A percentile compares a stretch with the other conserved stretches of the same genome.
phyloP scores from a whole-genome alignment of 371 early-diverging fungal genomes.

The Mucor ambiguus region DNA sequence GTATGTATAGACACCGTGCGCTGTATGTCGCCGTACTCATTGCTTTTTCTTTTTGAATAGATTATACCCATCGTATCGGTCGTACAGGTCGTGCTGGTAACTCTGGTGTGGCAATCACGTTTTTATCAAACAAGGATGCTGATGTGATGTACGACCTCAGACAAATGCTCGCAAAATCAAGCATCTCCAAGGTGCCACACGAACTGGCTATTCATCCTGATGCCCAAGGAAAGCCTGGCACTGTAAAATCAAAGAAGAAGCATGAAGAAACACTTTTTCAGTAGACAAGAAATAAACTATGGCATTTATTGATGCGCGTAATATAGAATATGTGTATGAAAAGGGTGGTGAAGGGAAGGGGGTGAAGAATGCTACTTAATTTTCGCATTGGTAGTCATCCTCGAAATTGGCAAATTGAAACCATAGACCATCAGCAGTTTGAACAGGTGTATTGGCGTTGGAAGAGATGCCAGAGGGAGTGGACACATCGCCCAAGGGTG shows the following conservation, averaged over 20 bases:
- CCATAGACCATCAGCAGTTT: constrained; percentile 30
- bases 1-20: constrained; percentile 28
- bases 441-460: constrained; percentile 13
- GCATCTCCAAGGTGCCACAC: constrained; percentile 79
- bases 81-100: constrained; percentile 98
- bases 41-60: constrained; percentile 39
- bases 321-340: background rate
- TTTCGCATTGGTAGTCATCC: constrained; percentile 35
- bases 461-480: background rate
- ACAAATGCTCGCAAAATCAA: constrained; percentile 84
- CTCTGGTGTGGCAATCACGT: constrained; percentile 93
- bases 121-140: constrained; percentile 80
- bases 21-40: constrained; percentile 27
- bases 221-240: constrained; percentile 71
- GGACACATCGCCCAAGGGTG: background rate
- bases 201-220: constrained; percentile 90
- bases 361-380: background rate
- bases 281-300: constrained; percentile 17
- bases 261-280: constrained; percentile 66
- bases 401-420: constrained; percentile 49
- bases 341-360: background rate
- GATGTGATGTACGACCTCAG: constrained; percentile 89
- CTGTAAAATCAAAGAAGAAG: constrained; percentile 56
- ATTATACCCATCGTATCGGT: constrained; percentile 98
- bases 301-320: background rate